These are phyloP conservation scores for Penicillium arizonense DNA, from an alignment of 495 filamentous ascomycete species.

Conservation along the genomic window DNA sequence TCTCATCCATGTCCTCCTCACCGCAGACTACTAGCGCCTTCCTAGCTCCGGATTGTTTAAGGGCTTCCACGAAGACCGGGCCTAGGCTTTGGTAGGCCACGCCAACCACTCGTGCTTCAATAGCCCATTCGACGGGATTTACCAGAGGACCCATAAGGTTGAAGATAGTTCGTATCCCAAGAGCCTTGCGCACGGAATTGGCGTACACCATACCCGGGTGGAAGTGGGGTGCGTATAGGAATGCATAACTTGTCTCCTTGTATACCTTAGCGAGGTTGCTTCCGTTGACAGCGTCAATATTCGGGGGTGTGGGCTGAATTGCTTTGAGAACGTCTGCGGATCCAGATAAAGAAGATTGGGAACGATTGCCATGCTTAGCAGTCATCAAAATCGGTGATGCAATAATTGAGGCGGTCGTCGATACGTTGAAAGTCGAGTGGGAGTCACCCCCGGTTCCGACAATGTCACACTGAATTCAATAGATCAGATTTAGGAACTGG, in stretches of 20 bases:
- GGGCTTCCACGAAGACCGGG: slow-evolving; percentile 79
- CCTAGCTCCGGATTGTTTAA: slow-evolving; percentile 67
- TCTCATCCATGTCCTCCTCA: slow-evolving; percentile 90
- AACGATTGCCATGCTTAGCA: slow-evolving; percentile 92
- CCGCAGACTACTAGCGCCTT: slow-evolving; percentile 93
- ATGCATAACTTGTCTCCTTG: slow-evolving; percentile 79
- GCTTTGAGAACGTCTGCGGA: slow-evolving; percentile 86
- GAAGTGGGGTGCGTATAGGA: slow-evolving; percentile 96
- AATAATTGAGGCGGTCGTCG: slow-evolving; percentile 89
- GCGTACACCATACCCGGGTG: slow-evolving; percentile 91
- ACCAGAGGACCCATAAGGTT: slow-evolving; percentile 90
- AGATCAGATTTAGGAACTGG: not conserved
- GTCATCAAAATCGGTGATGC: slow-evolving; percentile 78
- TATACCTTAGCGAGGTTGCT: slow-evolving; percentile 68
- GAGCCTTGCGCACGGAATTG: slow-evolving; percentile 73
- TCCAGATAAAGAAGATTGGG: slow-evolving; percentile 90
- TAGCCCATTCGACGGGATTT: slow-evolving; percentile 74
- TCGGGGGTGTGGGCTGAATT: slow-evolving; percentile 65
- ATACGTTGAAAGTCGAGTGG: slow-evolving; percentile 97
- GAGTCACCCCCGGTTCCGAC: slow-evolving; percentile 96
- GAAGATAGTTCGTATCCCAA: slow-evolving; percentile 93
- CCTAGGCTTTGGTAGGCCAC: slow-evolving; percentile 83
- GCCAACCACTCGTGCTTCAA: slow-evolving; percentile 89
- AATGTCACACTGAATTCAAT: slow-evolving; percentile 73
- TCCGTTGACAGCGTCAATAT: slow-evolving; percentile 70